These are phyloP conservation scores for Dendrobium nobile DNA, from an alignment of 106 monocot species.

Conservation along the genomic window DNA sequence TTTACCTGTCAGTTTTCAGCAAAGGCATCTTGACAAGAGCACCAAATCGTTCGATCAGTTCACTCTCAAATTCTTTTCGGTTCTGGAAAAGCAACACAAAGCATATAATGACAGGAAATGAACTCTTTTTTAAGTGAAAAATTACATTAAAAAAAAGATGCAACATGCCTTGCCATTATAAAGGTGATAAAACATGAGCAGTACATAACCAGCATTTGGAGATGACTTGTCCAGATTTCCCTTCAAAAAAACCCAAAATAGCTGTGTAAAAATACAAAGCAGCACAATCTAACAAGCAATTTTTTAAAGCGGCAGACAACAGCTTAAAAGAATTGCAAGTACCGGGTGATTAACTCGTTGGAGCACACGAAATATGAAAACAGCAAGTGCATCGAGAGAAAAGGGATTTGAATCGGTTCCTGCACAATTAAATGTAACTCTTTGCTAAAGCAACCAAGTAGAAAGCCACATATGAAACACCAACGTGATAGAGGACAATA, in stretches of 20 bases:
- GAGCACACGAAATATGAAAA: constrained; percentile 91
- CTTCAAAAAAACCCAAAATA: constrained; percentile 21
- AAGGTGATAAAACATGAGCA: constrained; percentile 94
- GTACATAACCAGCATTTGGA: constrained; percentile 89
- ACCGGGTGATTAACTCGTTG: constrained; percentile 96
- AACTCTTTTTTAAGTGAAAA: not conserved
- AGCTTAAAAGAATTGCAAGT: constrained; percentile 1
- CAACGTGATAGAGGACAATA: not conserved
- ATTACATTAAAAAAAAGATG: not conserved
- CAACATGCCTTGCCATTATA: constrained; percentile 89
- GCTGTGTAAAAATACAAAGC: constrained; percentile 2
- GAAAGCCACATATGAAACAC: not conserved
- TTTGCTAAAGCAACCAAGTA: not conserved
- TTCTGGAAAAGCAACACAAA: constrained; percentile 34
- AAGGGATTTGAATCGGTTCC: constrained; percentile 93
- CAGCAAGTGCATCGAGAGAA: constrained; percentile 95
- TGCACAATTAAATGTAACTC: constrained; percentile 16
- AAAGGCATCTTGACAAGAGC: constrained; percentile 89
- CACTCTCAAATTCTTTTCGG: constrained; percentile 83
- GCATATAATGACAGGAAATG: not conserved
- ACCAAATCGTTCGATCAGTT: constrained; percentile 80
- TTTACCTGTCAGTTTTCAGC: constrained; percentile 79
- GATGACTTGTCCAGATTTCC: constrained; percentile 90
- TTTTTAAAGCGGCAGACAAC: not conserved
- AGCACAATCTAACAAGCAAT: not conserved